A percentile compares a stretch with the other conserved stretches of the same genome.
Evolutionary conservation across 495 filamentous ascomycete genomes (phyloP).

Genomic region (Jackrogersella minutella): DNA sequence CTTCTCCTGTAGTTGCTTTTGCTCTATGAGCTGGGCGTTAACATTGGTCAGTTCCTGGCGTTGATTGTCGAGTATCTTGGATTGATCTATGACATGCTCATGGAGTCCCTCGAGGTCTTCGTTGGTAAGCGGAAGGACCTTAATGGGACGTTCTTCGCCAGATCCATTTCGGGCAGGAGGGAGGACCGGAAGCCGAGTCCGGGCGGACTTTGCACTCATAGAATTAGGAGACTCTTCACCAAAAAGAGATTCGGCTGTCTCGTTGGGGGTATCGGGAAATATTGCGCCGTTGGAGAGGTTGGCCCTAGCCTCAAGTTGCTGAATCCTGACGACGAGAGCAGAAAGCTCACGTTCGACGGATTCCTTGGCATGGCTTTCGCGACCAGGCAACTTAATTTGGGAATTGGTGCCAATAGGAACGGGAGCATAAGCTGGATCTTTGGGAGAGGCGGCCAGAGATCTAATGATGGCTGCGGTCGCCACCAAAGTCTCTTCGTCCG

Average conservation of each 20-base stretch:
- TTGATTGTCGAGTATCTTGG: conserved; percentile 77
- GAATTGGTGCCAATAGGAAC: conserved; percentile 49
- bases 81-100: conserved; percentile 80
- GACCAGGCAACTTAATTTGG: conserved; percentile 69
- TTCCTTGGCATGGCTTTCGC: conserved; percentile 67
- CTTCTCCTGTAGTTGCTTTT: conserved; percentile 70
- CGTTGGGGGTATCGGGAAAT: conserved; percentile 71
- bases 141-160: conserved; percentile 36
- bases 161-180: conserved; percentile 47
- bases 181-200: conserved; percentile 35
- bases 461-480: conserved; percentile 70
- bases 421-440: conserved; percentile 37
- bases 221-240: conserved; percentile 49
- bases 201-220: conserved; percentile 19
- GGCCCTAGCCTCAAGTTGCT: conserved; percentile 73
- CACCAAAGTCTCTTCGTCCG: conserved; percentile 67
- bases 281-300: conserved; percentile 61
- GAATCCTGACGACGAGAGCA: conserved; percentile 70
- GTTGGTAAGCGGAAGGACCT: conserved; percentile 62
- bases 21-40: conserved; percentile 70
- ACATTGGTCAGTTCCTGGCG: conserved; percentile 74
- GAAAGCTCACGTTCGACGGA: conserved; percentile 75
- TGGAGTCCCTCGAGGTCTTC: conserved; percentile 74
- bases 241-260: conserved; percentile 62
- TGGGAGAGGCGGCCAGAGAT: conserved; percentile 63